A percentile compares a stretch with the other conserved stretches of the same genome.
These are phyloP conservation scores for Russula sp. DNA, from an alignment of 768 basidiomycete genomes.

Conservation along the genomic window DNA sequence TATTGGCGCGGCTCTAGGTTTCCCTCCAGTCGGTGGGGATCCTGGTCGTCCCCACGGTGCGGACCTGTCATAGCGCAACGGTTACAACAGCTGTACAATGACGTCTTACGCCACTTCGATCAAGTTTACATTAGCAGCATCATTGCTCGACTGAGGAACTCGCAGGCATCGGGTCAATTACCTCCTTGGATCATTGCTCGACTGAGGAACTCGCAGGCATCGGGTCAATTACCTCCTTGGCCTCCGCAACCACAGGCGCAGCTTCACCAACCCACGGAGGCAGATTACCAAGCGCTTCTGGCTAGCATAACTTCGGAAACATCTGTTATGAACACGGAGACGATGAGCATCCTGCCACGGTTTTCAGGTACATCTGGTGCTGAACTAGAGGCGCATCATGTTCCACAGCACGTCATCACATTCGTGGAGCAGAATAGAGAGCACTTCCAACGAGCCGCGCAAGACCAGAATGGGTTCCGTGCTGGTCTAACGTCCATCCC, in stretches of 20 bases:
- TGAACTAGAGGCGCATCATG: conserved; percentile 21
- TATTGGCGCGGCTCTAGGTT: conserved; percentile 16
- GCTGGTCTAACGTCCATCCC: conserved; percentile 19
- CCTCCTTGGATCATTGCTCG: too few relatives aligned
- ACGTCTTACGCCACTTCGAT: conserved; percentile 16
- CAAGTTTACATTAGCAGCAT: conserved; percentile 14
- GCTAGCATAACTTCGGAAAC: conserved; percentile 7
- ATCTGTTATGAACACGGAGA: neutral
- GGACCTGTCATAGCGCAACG: conserved; percentile 12
- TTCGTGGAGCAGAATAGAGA: conserved; percentile 25
- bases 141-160: too few relatives aligned
- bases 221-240: conserved; percentile 2
- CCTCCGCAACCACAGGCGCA: conserved; percentile 12
- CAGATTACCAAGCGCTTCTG: conserved; percentile 24
- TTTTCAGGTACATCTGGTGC: conserved; percentile 24
- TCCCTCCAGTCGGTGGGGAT: conserved; percentile 10
- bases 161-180: too few relatives aligned
- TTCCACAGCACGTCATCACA: conserved; percentile 16
- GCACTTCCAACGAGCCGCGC: conserved; percentile 16
- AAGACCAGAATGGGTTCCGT: conserved; percentile 28
- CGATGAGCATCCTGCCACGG: conserved; percentile 26
- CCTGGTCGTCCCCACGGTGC: conserved; percentile 10
- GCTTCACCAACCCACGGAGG: conserved; percentile 19
- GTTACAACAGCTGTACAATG: conserved; percentile 15
- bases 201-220: neutral